Evolutionary conservation across 257 asterid species (phyloP).

Genomic region (Solanum chmielewskii): DNA sequence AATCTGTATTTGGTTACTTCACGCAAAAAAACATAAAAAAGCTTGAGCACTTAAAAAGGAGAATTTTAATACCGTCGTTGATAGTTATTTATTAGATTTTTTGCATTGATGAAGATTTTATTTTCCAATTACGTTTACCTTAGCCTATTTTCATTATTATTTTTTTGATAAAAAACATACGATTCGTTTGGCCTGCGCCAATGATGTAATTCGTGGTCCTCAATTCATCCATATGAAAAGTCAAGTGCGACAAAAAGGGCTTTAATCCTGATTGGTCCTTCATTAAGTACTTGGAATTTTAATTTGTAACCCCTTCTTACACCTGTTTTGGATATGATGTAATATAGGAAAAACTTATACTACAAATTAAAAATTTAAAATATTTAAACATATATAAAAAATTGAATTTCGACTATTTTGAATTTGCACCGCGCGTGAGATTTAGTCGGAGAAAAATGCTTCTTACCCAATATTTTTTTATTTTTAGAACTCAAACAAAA

Average conservation of each 20-base stretch:
- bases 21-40: not conserved
- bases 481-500: too few species aligned
- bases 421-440: fast-evolving
- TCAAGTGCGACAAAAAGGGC: not conserved
- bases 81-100: not conserved
- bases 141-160: not conserved
- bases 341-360: not conserved
- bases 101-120: too few species aligned
- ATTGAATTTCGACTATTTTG: too few species aligned
- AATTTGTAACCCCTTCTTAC: not conserved
- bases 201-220: not conserved
- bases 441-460: too few species aligned
- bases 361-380: too few species aligned
- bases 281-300: not conserved
- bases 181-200: not conserved
- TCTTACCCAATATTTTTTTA: fast-evolving
- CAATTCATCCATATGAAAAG: not conserved
- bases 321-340: not conserved
- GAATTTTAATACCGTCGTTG: not conserved
- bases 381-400: too few species aligned
- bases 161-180: too few species aligned
- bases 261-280: not conserved
- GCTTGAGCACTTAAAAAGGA: too few species aligned
- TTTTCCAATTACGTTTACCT: not conserved
- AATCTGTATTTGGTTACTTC: not conserved